phyloP scores from a whole-genome alignment of 148 eudicot species.

The Chenopodium quinoa region DNA sequence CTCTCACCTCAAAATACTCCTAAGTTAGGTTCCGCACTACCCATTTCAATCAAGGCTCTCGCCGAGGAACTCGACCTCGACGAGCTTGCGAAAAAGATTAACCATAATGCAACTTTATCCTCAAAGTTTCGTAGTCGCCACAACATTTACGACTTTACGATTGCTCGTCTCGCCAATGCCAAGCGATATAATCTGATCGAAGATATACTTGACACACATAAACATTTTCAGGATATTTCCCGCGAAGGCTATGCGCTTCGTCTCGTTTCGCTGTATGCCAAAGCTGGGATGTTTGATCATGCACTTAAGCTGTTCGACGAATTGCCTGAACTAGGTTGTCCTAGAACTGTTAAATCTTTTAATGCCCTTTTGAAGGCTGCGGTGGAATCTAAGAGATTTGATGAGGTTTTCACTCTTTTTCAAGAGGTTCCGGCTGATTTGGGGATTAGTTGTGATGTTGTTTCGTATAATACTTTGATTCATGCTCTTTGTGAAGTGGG shows the following conservation, averaged over 20 bases:
- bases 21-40: not conserved
- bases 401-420: conserved; percentile 9
- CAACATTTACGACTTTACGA: conserved; percentile 9
- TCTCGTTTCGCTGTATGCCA: conserved; percentile 12
- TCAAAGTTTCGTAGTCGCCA: conserved; percentile 3
- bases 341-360: conserved; percentile 9
- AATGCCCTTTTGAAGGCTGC: conserved; percentile 27
- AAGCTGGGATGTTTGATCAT: conserved; percentile 31
- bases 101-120: not conserved
- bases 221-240: conserved; percentile 11
- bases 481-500: conserved; percentile 24
- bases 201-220: conserved; percentile 15
- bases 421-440: conserved; percentile 2
- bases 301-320: conserved; percentile 29
- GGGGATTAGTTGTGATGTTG: not conserved
- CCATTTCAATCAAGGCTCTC: conserved; percentile 7
- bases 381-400: conserved; percentile 8
- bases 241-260: conserved; percentile 16
- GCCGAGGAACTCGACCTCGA: not conserved
- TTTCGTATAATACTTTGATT: conserved; percentile 21
- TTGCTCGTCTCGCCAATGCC: conserved; percentile 12
- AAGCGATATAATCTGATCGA: conserved; percentile 15
- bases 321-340: conserved; percentile 23
- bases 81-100: conserved; percentile 9
- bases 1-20: not conserved